Base-by-base conservation (phyloP, 1,284 basidiomycete species). In the Paramarasmius palmivorus region DNA sequence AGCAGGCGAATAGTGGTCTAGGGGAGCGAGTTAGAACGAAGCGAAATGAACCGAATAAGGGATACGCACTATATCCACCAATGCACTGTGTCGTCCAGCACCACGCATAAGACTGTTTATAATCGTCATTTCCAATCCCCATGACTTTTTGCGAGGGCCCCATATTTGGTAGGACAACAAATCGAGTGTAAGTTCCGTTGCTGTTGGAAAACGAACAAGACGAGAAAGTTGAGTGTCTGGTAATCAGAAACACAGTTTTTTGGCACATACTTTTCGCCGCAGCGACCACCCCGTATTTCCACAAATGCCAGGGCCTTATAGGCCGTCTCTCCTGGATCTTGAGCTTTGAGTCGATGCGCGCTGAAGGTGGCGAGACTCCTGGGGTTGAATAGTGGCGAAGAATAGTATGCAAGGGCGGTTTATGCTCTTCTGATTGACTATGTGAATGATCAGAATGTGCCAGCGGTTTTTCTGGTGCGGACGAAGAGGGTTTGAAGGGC, bases 111-210 rank as follows among this genome's bases (percentile, higher is more conserved):
- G 77, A 53, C 85, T 85, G 7, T 88, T 89, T 17, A 93, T 77
- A 20, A 93, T 75, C 1, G 91, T 92, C 90, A 93, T 92, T 67
- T 93, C 88, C 49, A 95, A 83, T 0, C 92, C 91, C 93, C 93
- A 95, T 3, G 88, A 87, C 67, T 89, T 88, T 64, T 84, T 86
- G 36, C 87, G 83, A 1, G 93, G 93, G 2, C 93, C 93, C 77
- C 82, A 88, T 39, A 93, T 70, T 59, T 85, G 82, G 65, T 94
- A 85, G 7, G 79, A 76, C 32, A 92, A 68, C 23, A 93, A 77
- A 53, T 91, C 92, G 20, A 75, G 70, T 4, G 83, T 81, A 8
- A 93, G 66, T 42, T 86, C 82, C 32, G 83, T 85, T 23, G 84
- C 91, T 93, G 64, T 6, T 34, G n/a, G n/a, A n/a, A n/a, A n/a